Evolutionary conservation across 371 early-diverging fungal species (phyloP).

Genomic region (Mortierella sp.): DNA sequence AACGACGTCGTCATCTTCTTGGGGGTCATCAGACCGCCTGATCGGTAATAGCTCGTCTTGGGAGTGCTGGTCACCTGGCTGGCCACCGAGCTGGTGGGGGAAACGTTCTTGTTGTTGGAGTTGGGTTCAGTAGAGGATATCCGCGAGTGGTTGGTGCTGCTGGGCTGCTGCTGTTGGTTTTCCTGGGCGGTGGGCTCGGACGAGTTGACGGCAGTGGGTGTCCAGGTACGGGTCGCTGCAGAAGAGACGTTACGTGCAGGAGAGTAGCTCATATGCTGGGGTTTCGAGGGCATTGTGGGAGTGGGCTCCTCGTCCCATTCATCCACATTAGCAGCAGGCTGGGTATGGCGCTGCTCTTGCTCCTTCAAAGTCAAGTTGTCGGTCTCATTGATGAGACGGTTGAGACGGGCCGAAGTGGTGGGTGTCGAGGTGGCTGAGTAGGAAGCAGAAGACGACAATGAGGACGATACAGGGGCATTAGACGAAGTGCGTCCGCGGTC

Average conservation of each 20-base stretch:
- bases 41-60: slow-evolving; percentile 42
- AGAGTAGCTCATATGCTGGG: slow-evolving; percentile 33
- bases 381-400: slow-evolving; percentile 37
- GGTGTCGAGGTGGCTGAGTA: background rate
- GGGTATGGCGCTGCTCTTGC: slow-evolving; percentile 35
- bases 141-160: slow-evolving; percentile 23
- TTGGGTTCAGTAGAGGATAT: slow-evolving; percentile 9
- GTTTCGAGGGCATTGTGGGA: slow-evolving; percentile 39
- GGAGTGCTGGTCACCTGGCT: slow-evolving; percentile 16
- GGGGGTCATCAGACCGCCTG: slow-evolving; percentile 35
- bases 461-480: background rate
- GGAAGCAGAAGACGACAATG: slow-evolving; percentile 8
- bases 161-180: background rate
- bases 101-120: background rate
- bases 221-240: slow-evolving; percentile 47
- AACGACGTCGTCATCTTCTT: slow-evolving; percentile 31
- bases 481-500: background rate
- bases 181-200: slow-evolving; percentile 8
- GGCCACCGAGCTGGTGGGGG: slow-evolving; percentile 1
- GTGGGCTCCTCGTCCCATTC: slow-evolving; percentile 59
- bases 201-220: slow-evolving; percentile 24
- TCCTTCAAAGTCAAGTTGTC: slow-evolving; percentile 35
- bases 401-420: slow-evolving; percentile 18
- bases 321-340: slow-evolving; percentile 18
- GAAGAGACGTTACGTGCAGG: slow-evolving; percentile 38